phyloP scores from a whole-genome alignment of 306 rosid species.

The Cicer bijugum region DNA sequence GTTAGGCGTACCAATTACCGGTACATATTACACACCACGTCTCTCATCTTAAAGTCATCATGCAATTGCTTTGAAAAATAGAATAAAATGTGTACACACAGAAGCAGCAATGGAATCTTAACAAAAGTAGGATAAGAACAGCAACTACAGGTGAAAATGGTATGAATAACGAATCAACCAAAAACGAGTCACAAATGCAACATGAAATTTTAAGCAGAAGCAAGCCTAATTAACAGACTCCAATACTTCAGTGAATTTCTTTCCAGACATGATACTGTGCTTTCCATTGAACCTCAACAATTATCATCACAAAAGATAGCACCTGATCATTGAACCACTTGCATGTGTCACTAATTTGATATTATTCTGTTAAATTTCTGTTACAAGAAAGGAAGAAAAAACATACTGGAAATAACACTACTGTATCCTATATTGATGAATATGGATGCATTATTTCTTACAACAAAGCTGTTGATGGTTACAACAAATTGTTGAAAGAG shows the following conservation, averaged over 20 bases:
- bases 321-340: not conserved
- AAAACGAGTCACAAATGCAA: not conserved
- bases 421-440: not conserved
- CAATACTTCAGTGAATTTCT: not conserved
- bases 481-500: constrained; percentile 61
- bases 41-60: not conserved
- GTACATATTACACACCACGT: too few relatives aligned
- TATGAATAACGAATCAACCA: not conserved
- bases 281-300: not conserved
- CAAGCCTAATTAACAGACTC: not conserved
- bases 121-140: not conserved
- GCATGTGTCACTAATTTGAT: not conserved
- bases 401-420: too few relatives aligned
- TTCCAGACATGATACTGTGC: not conserved
- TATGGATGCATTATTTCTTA: constrained; percentile 69
- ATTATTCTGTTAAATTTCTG: not conserved
- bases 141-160: not conserved
- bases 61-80: not conserved
- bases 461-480: constrained; percentile 65
- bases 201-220: not conserved
- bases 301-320: not conserved
- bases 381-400: too few relatives aligned
- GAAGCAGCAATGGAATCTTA: not conserved
- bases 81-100: not conserved
- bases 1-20: too few relatives aligned